Base-by-base conservation (phyloP, 2,329 filamentous ascomycete genomes). In the Diplodia seriata region DNA sequence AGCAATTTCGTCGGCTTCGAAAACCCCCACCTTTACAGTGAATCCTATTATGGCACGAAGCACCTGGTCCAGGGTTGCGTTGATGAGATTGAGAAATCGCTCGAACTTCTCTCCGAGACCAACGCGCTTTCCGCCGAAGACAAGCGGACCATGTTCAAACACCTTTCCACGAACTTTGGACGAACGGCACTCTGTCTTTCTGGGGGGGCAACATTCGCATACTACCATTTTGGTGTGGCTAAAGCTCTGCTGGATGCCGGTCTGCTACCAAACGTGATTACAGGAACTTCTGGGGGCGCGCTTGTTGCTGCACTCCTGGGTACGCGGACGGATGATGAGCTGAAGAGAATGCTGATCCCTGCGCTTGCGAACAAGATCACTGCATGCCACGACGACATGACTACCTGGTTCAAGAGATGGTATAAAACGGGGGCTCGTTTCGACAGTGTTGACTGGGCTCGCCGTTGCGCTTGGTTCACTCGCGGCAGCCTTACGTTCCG, bases 21-120 rank as follows among this genome's bases (percentile, higher is more conserved):
- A 79, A 98, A 97, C 74, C 89, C 94, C 11, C 87, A 93, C 66
- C 81, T 99, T n/a, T 99, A 99, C 78, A 97, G 92, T 74, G 94
- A 98, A 81, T 97, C 94, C 3, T 99, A 99, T 77, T 97, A 93
- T 73, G 95, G 95, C 38, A 98, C 95, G n/a, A 99, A 99, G 79
- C 88, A 95, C 70, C 80, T 97, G 71, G 92, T 97, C 36, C 95
- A 98, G 79, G 89, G 90, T 67, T 98, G 94, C 75, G 83, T 97
- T 54, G 92, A 97, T 70, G 94, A 98, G 80, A 90, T 91, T 59
- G 89, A 91, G 82, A 85, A 80, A 2, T 86, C 85, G 36, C 83
- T 97, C 56, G 83, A 85, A 63, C 87, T 95, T 70, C 81, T 98
- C 12, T 81, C 90, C 3, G 82, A 86, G 54, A 93, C 90, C 11